Evolutionary conservation across 2,329 filamentous ascomycete species (phyloP).

Genomic region (Dactylellina parvicollis): DNA sequence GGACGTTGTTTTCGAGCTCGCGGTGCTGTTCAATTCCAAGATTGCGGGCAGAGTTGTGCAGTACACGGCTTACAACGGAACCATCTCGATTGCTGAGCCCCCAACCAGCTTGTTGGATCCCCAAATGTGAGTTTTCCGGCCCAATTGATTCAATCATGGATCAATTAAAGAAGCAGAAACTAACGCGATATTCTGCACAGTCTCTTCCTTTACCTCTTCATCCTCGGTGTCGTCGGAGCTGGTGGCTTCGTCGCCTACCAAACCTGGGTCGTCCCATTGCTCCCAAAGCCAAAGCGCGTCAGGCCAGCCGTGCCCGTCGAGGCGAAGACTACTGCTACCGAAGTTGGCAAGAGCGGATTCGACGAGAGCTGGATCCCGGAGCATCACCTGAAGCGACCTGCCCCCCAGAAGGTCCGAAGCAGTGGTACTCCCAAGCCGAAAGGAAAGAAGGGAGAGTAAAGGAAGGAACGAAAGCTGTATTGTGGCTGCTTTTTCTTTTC

Average conservation of each 20-base stretch:
- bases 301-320: constrained; percentile 73
- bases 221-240: constrained; percentile 78
- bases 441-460: constrained; percentile 10
- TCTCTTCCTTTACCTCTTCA: constrained; percentile 96
- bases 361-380: constrained; percentile 94
- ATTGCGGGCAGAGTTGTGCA: constrained; percentile 70
- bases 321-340: constrained; percentile 73
- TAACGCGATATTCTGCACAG: constrained; percentile 64
- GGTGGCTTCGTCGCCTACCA: constrained; percentile 97
- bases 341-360: constrained; percentile 67
- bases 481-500: background rate
- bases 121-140: constrained; percentile 77
- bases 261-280: constrained; percentile 95
- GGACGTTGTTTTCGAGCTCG: constrained; percentile 80
- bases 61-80: constrained; percentile 80
- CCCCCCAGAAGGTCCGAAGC: constrained; percentile 49
- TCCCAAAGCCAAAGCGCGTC: constrained; percentile 82
- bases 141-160: background rate
- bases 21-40: constrained; percentile 75
- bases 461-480: background rate
- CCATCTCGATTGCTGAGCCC: constrained; percentile 86
- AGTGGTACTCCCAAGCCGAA: constrained; percentile 44
- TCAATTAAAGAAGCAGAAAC: background rate
- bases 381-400: constrained; percentile 85
- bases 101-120: constrained; percentile 92